A percentile compares a stretch with the other conserved stretches of the same genome.
Conservation (phyloP, 257 asterid genomes). For the Eustoma russellianum region DNA sequence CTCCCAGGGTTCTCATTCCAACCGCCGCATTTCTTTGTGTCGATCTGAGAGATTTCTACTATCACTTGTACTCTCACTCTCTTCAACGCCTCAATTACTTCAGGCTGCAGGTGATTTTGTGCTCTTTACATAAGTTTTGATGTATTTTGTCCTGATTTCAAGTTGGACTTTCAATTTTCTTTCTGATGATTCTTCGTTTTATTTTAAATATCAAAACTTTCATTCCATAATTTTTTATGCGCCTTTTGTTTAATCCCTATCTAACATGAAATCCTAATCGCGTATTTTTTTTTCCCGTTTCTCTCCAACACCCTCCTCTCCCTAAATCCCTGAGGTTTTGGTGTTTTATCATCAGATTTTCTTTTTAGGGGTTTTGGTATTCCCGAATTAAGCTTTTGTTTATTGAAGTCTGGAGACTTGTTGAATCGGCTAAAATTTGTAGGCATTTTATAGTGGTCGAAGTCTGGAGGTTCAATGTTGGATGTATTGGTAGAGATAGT, state of each 20-base stretch:
- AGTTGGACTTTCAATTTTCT: constrained; percentile 4
- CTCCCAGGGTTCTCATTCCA: constrained; percentile 30
- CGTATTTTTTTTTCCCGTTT: background rate
- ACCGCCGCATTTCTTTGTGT: constrained; percentile 26
- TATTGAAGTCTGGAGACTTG: background rate
- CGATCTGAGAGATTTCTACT: constrained; percentile 20
- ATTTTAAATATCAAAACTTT: background rate
- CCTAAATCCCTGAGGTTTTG: background rate
- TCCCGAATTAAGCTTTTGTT: background rate
- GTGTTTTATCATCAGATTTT: background rate
- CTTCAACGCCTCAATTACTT: background rate
- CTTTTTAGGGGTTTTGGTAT: too few species aligned
- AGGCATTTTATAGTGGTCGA: background rate
- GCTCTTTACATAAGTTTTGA: background rate
- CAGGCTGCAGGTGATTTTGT: constrained; percentile 12
- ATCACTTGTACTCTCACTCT: constrained; percentile 7
- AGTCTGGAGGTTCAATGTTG: background rate
- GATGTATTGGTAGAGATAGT: background rate
- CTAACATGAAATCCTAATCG: too few species aligned
- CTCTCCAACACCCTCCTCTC: background rate
- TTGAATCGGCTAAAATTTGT: constrained; percentile 8
- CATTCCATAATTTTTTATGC: too few species aligned
- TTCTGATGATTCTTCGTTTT: constrained; percentile 6
- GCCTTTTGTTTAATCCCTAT: too few species aligned
- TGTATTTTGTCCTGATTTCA: background rate